These are phyloP conservation scores for Brassica nigra DNA, from an alignment of 345 rosid species.

Conservation along the genomic window DNA sequence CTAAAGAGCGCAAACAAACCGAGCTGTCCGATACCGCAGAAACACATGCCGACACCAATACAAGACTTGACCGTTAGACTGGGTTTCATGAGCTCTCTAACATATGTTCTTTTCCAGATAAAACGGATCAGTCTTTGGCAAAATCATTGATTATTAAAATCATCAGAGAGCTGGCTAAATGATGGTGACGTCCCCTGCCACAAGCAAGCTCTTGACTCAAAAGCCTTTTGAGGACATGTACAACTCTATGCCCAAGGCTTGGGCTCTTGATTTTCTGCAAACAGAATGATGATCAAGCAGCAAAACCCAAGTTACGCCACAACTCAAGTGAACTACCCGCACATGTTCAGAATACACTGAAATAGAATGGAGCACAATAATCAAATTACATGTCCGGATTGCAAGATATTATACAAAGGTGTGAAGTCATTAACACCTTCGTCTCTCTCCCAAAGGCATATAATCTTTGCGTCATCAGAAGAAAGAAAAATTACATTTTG, in stretches of 20 bases:
- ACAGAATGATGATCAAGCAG: neutral
- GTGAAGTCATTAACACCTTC: neutral
- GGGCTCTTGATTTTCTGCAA: conserved; percentile 13
- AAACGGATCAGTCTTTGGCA: conserved; percentile 39
- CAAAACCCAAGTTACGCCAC: conserved; percentile 12
- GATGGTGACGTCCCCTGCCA: conserved; percentile 56
- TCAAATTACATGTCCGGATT: conserved; percentile 29
- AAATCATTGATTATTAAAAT: conserved; percentile 65
- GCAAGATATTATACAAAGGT: conserved; percentile 26
- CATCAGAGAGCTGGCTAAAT: conserved; percentile 35
- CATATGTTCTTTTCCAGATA: conserved; percentile 3
- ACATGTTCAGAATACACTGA: neutral
- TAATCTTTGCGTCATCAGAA: no score
- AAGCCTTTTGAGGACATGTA: neutral
- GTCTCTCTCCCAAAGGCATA: no score
- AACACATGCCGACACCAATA: neutral
- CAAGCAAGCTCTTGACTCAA: conserved; percentile 55
- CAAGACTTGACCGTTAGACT: neutral
- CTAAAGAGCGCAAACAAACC: neutral
- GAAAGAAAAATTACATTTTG: neutral
- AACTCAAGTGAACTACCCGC: neutral
- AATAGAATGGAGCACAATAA: conserved; percentile 10
- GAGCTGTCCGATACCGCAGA: neutral
- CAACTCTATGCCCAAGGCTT: conserved; percentile 8
- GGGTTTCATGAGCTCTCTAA: conserved; percentile 22